A percentile compares a stretch with the other conserved stretches of the same genome.
Evolutionary conservation across 495 filamentous ascomycete genomes (phyloP).

Genomic region (Lepidopterella palustris): DNA sequence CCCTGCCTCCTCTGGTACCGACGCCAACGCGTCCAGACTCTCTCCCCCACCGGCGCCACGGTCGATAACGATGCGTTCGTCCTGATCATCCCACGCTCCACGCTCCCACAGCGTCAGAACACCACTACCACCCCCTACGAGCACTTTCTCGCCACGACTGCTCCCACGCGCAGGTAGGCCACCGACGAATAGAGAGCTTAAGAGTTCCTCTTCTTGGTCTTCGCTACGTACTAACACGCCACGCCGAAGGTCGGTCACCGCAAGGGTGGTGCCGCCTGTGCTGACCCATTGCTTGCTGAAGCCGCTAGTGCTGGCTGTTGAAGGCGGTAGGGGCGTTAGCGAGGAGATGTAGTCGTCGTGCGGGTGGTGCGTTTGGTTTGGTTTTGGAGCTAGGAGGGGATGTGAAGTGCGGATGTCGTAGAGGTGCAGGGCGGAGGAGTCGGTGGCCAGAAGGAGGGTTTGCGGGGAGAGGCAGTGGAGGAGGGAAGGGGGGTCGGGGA

Average conservation of each 20-base stretch:
- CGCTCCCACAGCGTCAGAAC: constrained; percentile 88
- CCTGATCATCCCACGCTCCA: constrained; percentile 89
- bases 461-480: constrained; percentile 77
- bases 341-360: constrained; percentile 93
- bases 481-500: constrained; percentile 64
- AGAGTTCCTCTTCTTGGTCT: constrained; percentile 87
- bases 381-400: constrained; percentile 46
- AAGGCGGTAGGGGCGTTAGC: constrained; percentile 74
- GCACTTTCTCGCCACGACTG: constrained; percentile 63
- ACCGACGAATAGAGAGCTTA: constrained; percentile 67
- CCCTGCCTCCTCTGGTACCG: constrained; percentile 58
- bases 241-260: constrained; percentile 76
- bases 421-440: constrained; percentile 81
- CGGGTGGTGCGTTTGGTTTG: constrained; percentile 71
- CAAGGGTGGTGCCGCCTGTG: constrained; percentile 83
- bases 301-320: constrained; percentile 68
- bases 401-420: constrained; percentile 73
- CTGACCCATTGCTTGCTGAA: constrained; percentile 89
- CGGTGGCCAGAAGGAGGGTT: constrained; percentile 82
- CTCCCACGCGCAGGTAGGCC: constrained; percentile 56
- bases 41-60: constrained; percentile 52
- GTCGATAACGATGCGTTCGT: constrained; percentile 73
- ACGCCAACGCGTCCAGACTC: constrained; percentile 62
- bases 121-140: constrained; percentile 73
- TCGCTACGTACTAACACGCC: constrained; percentile 80